phyloP scores from a whole-genome alignment of 106 monocot species.

The Dendrobium chrysotoxum region DNA sequence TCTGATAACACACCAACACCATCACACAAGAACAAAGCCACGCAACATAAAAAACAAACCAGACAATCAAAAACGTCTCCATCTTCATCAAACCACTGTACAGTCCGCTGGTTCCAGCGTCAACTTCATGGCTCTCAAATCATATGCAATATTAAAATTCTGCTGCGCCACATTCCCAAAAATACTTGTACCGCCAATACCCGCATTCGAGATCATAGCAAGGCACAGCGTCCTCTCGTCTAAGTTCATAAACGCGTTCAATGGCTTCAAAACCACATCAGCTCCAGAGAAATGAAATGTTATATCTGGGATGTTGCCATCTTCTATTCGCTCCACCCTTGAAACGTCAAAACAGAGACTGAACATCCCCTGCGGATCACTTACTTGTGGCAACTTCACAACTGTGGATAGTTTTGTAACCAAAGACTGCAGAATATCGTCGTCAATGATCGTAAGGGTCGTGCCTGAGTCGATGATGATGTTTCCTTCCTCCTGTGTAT shows the following conservation, averaged over 20 bases:
- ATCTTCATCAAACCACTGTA: neutral
- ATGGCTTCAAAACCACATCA: slow-evolving; percentile 10
- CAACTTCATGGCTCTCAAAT: slow-evolving; percentile 22
- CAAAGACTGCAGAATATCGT: slow-evolving; percentile 3
- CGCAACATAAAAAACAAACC: too few relatives aligned
- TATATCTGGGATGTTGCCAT: slow-evolving; percentile 22
- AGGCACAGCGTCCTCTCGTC: slow-evolving; percentile 19
- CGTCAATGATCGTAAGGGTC: slow-evolving; percentile 22
- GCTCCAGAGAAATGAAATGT: slow-evolving; percentile 20
- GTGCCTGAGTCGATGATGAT: slow-evolving; percentile 50
- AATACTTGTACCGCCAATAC: neutral
- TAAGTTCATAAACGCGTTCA: slow-evolving; percentile 13
- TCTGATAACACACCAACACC: too few relatives aligned
- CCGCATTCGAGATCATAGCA: slow-evolving; percentile 7
- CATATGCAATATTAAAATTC: slow-evolving; percentile 39
- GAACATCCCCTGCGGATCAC: neutral
- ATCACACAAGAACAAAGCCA: too few relatives aligned
- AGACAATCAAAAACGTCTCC: too few relatives aligned
- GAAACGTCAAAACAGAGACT: slow-evolving; percentile 23
- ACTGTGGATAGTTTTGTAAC: neutral
- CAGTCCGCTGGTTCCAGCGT: slow-evolving; percentile 27
- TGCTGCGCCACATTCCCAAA: slow-evolving; percentile 52
- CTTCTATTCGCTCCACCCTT: neutral
- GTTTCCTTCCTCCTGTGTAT: neutral
- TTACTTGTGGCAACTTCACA: slow-evolving; percentile 11